Conservation (phyloP, 2,329 filamentous ascomycete genomes). For the Leptographium galeiforme region DNA sequence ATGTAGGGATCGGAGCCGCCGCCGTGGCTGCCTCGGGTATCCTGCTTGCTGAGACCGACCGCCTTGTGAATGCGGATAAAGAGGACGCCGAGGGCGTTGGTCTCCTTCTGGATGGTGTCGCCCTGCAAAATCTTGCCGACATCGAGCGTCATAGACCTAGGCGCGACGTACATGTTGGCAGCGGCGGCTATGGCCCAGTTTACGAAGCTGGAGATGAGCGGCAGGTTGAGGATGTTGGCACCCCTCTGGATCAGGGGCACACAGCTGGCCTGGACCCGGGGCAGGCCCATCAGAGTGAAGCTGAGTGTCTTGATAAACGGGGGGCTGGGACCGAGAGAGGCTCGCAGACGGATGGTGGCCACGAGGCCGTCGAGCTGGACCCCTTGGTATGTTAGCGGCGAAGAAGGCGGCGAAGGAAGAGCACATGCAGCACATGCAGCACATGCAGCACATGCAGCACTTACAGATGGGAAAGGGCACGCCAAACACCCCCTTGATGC, state of each 20-base stretch:
- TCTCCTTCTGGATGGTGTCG: slow-evolving; percentile 84
- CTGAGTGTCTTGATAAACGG: slow-evolving; percentile 87
- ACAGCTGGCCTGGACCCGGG: slow-evolving; percentile 79
- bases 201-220: slow-evolving; percentile 90
- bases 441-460: neutral
- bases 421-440: slow-evolving; percentile 21
- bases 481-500: slow-evolving; percentile 77
- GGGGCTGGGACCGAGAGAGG: slow-evolving; percentile 79
- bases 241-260: slow-evolving; percentile 85
- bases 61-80: slow-evolving; percentile 89
- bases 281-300: slow-evolving; percentile 86
- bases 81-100: slow-evolving; percentile 72
- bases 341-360: slow-evolving; percentile 67
- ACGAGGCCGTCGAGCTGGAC: slow-evolving; percentile 87
- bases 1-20: slow-evolving; percentile 94
- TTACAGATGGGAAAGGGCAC: slow-evolving; percentile 68
- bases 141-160: slow-evolving; percentile 87
- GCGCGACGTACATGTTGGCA: slow-evolving; percentile 82
- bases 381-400: slow-evolving; percentile 16
- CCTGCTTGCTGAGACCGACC: slow-evolving; percentile 79
- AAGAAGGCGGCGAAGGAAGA: neutral
- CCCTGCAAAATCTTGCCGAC: slow-evolving; percentile 82
- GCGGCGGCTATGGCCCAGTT: slow-evolving; percentile 87
- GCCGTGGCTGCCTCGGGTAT: slow-evolving; percentile 64
- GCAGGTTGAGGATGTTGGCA: slow-evolving; percentile 81